Conservation (phyloP, 1,139 yeast genomes). For the Wickerhamomyces sp. region DNA sequence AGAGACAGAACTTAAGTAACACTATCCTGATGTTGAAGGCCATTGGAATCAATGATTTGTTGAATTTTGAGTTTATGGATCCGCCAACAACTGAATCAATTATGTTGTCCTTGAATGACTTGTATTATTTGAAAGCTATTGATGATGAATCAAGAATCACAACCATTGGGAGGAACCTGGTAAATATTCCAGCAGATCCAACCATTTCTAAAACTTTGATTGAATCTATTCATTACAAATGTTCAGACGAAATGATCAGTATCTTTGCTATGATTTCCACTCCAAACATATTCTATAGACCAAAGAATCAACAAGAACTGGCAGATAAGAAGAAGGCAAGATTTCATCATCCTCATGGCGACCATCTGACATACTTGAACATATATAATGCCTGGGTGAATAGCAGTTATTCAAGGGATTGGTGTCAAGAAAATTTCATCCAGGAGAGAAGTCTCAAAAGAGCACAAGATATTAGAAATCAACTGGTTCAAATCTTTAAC, state of each 20-base stretch:
- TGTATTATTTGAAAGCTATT: constrained; percentile 76
- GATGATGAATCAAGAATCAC: constrained; percentile 79
- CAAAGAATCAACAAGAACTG: constrained; percentile 66
- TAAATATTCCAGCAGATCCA: constrained; percentile 96
- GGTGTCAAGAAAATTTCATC: constrained; percentile 81
- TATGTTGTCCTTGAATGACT: constrained; percentile 75
- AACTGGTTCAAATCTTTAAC: constrained; percentile 58
- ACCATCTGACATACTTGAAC: constrained; percentile 78
- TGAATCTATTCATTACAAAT: constrained; percentile 65
- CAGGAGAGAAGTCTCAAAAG: constrained; percentile 76
- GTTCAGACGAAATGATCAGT: constrained; percentile 78
- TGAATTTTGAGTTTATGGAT: constrained; percentile 39
- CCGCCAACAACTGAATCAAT: constrained; percentile 80
- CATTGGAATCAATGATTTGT: constrained; percentile 68
- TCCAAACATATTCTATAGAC: constrained; percentile 79
- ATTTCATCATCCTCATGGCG: constrained; percentile 78
- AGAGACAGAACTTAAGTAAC: constrained; percentile 80
- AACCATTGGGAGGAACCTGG: constrained; percentile 72
- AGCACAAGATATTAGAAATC: constrained; percentile 77
- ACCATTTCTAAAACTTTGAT: constrained; percentile 78
- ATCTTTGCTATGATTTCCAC: constrained; percentile 92
- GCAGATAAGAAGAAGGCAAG: constrained; percentile 78
- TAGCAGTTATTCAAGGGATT: constrained; percentile 53
- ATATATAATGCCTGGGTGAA: constrained; percentile 77
- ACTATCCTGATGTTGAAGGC: constrained; percentile 89